Evolutionary conservation across 305 asterid genomes (phyloP).

Genomic region (Fraxinus ornus): DNA sequence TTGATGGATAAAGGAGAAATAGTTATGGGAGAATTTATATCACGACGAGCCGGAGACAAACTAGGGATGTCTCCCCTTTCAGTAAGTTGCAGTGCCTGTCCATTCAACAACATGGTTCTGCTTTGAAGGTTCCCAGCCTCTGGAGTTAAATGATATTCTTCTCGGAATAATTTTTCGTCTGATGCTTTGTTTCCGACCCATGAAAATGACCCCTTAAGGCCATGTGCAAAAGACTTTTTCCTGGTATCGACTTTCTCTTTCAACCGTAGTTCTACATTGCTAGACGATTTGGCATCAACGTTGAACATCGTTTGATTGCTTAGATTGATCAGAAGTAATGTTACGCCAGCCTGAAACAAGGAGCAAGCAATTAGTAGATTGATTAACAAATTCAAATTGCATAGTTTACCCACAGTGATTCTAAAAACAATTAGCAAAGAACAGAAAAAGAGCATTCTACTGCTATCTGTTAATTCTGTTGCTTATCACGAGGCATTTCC

Average conservation of each 20-base stretch:
- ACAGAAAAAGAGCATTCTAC: neutral
- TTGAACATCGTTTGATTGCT: constrained; percentile 54
- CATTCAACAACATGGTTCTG: constrained; percentile 59
- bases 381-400: neutral
- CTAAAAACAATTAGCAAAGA: neutral
- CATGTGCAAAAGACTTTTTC: constrained; percentile 34
- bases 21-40: constrained; percentile 37
- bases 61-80: constrained; percentile 47
- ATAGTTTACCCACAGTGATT: neutral
- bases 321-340: constrained; percentile 71
- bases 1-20: constrained; percentile 67
- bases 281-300: constrained; percentile 42
- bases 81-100: constrained; percentile 44
- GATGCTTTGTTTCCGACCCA: constrained; percentile 74
- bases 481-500: neutral
- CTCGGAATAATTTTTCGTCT: constrained; percentile 46
- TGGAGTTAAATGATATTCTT: constrained; percentile 82
- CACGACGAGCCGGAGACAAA: constrained; percentile 40
- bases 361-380: neutral
- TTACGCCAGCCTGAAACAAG: constrained; percentile 63
- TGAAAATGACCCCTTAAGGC: constrained; percentile 56
- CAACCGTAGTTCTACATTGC: constrained; percentile 5
- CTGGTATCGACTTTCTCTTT: constrained; percentile 26
- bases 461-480: neutral
- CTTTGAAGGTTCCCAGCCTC: constrained; percentile 50